A percentile compares a stretch with the other conserved stretches of the same genome.
Evolutionary conservation across 768 basidiomycete genomes (phyloP).

Genomic region (Saitozyma podzolica): DNA sequence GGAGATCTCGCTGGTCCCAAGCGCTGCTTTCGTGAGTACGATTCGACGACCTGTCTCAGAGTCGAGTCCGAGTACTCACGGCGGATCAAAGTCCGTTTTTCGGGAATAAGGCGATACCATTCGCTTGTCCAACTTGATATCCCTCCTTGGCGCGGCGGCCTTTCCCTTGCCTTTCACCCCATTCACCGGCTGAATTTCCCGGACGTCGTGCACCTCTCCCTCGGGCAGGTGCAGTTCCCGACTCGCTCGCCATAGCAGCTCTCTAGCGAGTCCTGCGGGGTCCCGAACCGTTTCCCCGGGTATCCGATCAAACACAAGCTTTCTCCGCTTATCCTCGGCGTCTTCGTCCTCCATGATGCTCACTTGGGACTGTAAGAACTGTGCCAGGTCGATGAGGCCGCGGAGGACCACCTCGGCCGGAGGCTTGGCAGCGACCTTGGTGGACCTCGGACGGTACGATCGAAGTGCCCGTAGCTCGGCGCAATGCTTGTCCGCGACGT

Average conservation of each 20-base stretch:
- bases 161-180: conserved; percentile 5
- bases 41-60: too few species aligned
- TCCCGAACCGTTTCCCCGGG: conserved; percentile 81
- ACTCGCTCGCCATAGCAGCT: conserved; percentile 75
- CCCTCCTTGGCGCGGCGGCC: conserved; percentile 2
- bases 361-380: conserved; percentile 76
- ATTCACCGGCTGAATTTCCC: background rate
- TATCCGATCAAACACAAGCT: conserved; percentile 76
- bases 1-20: conserved; percentile 7
- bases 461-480: conserved; percentile 60
- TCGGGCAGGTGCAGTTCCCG: conserved; percentile 10
- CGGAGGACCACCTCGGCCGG: conserved; percentile 63
- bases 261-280: conserved; percentile 73
- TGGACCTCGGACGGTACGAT: conserved; percentile 25
- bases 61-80: conserved; percentile 14
- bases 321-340: conserved; percentile 65
- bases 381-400: conserved; percentile 69
- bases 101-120: background rate
- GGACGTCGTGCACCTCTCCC: too few species aligned
- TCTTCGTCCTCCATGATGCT: conserved; percentile 67
- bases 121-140: conserved; percentile 3
- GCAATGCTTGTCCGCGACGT: conserved; percentile 77
- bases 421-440: conserved; percentile 2
- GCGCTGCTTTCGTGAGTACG: conserved; percentile 5
- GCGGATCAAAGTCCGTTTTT: conserved; percentile 21